Base-by-base conservation (phyloP, 2,329 filamentous ascomycete genomes). In the Diaporthe vaccinii region DNA sequence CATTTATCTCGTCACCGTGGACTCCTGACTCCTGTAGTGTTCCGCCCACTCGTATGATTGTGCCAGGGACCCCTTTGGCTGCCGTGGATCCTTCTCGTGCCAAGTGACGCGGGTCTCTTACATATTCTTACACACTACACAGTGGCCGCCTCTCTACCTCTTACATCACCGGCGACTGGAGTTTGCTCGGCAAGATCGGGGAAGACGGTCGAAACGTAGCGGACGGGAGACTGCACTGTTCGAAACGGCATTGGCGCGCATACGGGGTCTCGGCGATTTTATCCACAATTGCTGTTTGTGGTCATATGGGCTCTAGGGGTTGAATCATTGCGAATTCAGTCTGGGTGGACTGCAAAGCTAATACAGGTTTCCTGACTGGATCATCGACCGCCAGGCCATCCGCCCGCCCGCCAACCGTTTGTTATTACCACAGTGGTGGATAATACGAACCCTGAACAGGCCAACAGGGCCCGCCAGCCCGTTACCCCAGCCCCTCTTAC, bases 101-200 rank as follows among this genome's bases (percentile, higher is more conserved):
- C 65, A 69, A 69, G 65, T 69, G 65, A 69, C 65, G 65, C 65
- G 49, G 65, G 36, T 55, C 65, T 69, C 34, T 39, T 34, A 36
- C 65, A 55, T 41, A 69, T 39, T 25, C 31, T 55, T 39, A 39
- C 62, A 51, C 31, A 53, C 62, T 53, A 31, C 62, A 53, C 31
- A 22, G 31, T 36, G 46, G 62, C 22, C 34, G 20, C 36, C 59
- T 62, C 17, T 67, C 62, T 51, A 67, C 44, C 62, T 53, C 62
- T 68, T 39, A 69, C 65, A 69, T 69, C 65, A 69, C 65, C 22
- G 65, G 65, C 65, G 46, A 39, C 65, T 69, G 65, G 65, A 69
- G 34, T 69, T 69, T 69, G 14, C 49, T 69, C 46, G 65, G 65
- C 49, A 69, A 69, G 65, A 55, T 69, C 65, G 49, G 65, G 65